Base-by-base conservation (phyloP, 2,329 filamentous ascomycete genomes). In the Calonectria ilicicola region DNA sequence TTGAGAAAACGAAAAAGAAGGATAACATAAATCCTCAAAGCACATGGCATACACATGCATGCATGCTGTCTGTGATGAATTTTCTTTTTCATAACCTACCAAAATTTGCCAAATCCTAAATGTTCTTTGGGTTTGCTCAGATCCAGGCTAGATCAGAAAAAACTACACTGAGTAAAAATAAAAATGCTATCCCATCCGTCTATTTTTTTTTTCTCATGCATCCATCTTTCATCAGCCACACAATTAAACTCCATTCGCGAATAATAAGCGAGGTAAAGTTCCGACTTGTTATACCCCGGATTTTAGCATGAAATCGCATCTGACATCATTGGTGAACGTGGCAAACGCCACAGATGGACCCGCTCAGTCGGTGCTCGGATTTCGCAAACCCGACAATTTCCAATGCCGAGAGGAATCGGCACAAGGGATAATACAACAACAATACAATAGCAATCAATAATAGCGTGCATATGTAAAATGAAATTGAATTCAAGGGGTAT, bases 311-410 rank as follows among this genome's bases (percentile, higher is more conserved):
- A 26, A 63, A 27, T n/a, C 26, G n/a, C 6, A n/a, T n/a, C 58
- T 69, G 58, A 69, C 67, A 65, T 69, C 67, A 69, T 69, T 65
- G 35, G 67, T 35, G 60, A 68, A 35, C 29, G 19, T 35, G 53
- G 29, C 23, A 46, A 19, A 67, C 40, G 23, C 23, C 53, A 35
- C 32, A 35, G 23, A 27, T 3, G n/a, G 56, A 44, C 56, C 66
- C 66, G 66, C 66, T 27, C 38, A 23, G n/a, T 62, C 58, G 23
- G 58, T 27, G 14, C 38, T 62, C 32, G 29, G 19, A 23, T 29
- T 2, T 58, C 32, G 32, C 53, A 58, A 58, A 49, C 29, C 53
- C 53, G 53, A 35, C 32, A 35, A 23, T 58, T 58, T 38, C 53
- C 29, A 38, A n/a, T 58, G 29, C 53, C 53, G 53, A 26, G 32